phyloP scores from a whole-genome alignment of 176 grass and related monocot genomes.

The Eremochloa ophiuroides region DNA sequence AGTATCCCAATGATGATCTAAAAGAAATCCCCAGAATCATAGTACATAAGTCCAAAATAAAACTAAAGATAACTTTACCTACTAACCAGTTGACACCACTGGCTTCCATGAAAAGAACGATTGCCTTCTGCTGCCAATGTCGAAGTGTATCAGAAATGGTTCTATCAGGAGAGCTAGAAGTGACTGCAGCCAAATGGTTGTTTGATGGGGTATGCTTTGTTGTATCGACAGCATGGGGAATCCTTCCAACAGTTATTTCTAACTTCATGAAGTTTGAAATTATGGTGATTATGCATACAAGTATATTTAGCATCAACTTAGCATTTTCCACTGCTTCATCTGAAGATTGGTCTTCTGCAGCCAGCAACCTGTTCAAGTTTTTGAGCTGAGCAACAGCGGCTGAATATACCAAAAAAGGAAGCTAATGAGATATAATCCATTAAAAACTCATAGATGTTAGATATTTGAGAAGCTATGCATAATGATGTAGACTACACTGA shows the following conservation, averaged over 20 bases:
- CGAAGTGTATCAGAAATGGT: conserved; percentile 37
- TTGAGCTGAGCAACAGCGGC: conserved; percentile 78
- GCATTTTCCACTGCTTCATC: conserved; percentile 55
- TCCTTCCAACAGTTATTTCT: conserved; percentile 31
- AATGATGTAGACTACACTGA: background rate
- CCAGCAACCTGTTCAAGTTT: conserved; percentile 55
- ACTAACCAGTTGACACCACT: conserved; percentile 86
- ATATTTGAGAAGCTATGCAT: background rate
- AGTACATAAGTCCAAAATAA: conserved; percentile 1
- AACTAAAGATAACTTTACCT: conserved; percentile 62
- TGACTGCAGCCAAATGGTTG: conserved; percentile 15
- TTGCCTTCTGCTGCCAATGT: conserved; percentile 79
- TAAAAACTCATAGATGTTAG: background rate
- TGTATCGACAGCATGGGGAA: conserved; percentile 25
- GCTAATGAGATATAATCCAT: conserved; percentile 30
- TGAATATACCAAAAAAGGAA: conserved; percentile 49
- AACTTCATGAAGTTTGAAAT: conserved; percentile 82
- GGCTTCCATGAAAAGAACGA: conserved; percentile 81
- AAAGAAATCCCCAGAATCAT: background rate
- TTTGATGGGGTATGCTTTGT: conserved; percentile 40
- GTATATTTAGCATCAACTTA: conserved; percentile 61
- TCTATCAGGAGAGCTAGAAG: conserved; percentile 42
- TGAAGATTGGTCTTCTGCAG: conserved; percentile 57
- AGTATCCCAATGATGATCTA: background rate
- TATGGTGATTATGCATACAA: conserved; percentile 66